Evolutionary conservation across 2,329 filamentous ascomycete genomes (phyloP), one percentile per base, ranked within the genome.

Genomic region (Alternaria sp.): DNA sequence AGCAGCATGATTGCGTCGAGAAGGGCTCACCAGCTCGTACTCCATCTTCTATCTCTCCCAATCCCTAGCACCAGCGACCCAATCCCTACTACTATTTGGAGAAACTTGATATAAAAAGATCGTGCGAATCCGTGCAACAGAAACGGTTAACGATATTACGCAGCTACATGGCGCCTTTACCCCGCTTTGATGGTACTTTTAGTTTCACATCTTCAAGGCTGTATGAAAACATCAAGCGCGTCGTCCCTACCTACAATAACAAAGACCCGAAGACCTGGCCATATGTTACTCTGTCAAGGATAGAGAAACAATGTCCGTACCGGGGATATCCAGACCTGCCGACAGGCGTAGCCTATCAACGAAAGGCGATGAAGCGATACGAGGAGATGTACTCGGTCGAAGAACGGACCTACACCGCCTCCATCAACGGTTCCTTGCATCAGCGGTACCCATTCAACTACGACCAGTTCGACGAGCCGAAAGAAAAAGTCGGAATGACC

Each of bases 251-350:
- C 5, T 58, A 58, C 4, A n/a, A 54, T 3, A n/a, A 50, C 2
- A 21, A 40, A 5, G 56, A 58, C 2, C 56, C 49, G 1, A 55
- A 55, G 8, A 58, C 51, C 31, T 58, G 56, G 56, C 56, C 56
- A 0, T 58, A 50, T 2, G 39, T 58, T n/a, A 45, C 33, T 4
- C 13, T 58, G n/a, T 40, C 44, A 5, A 39, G 33, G 3, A 36
- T 58, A n/a, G 56, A 58, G n/a, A 40, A 39, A 2, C 31, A 28
- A 4, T 3, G 36, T 7, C 23, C 44, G 0, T 58, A 55, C 23
- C 21, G 33, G 2, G 51, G 56, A 2, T 45, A 45, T 17, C 44
- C 51, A 4, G 39, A 58, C 14, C 45, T 58, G 2, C 56, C 51
- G 2, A 41, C 31, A 1, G 51, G 56, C 1, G 33, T 58, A 11